A percentile compares a stretch with the other conserved stretches of the same genome.
phyloP scores from a whole-genome alignment of 2,329 filamentous ascomycete genomes.

The Fusarium neocosmosporiellum region DNA sequence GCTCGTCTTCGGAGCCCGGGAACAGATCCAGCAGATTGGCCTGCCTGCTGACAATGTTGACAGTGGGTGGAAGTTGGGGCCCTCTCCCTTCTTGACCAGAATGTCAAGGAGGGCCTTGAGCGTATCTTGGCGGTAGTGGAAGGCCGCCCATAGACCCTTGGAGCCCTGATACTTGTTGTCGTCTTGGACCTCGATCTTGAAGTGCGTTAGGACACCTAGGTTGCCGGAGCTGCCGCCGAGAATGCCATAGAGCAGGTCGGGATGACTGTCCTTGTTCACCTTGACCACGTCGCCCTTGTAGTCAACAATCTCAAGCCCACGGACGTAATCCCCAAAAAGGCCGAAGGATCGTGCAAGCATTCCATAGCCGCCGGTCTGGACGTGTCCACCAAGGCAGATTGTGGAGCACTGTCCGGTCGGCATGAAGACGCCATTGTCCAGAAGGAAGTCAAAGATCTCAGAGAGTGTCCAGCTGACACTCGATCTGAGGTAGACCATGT shows the following conservation, averaged over 20 bases:
- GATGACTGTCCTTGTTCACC: slow-evolving; percentile 59
- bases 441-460: slow-evolving; percentile 57
- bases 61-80: slow-evolving; percentile 54
- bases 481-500: slow-evolving; percentile 36
- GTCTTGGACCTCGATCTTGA: slow-evolving; percentile 57
- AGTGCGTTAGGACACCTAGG: slow-evolving; percentile 66
- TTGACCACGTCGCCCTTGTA: slow-evolving; percentile 57
- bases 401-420: slow-evolving; percentile 59
- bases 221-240: slow-evolving; percentile 68
- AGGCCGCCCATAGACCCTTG: slow-evolving; percentile 51
- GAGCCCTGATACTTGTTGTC: slow-evolving; percentile 51
- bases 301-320: slow-evolving; percentile 60
- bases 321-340: slow-evolving; percentile 64
- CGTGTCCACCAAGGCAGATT: slow-evolving; percentile 60
- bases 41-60: slow-evolving; percentile 58
- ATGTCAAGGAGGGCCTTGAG: slow-evolving; percentile 53
- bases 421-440: slow-evolving; percentile 55
- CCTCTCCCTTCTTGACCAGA: slow-evolving; percentile 58
- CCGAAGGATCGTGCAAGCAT: slow-evolving; percentile 62
- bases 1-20: slow-evolving; percentile 42
- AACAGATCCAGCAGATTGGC: slow-evolving; percentile 32
- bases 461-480: slow-evolving; percentile 55
- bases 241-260: slow-evolving; percentile 70
- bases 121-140: slow-evolving; percentile 49
- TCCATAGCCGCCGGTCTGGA: slow-evolving; percentile 60